Percentiles rank a stretch among this genome's conserved stretches.
Evolutionary conservation across 2,329 filamentous ascomycete species (phyloP).

Genomic region (Blumeriella jaapii): DNA sequence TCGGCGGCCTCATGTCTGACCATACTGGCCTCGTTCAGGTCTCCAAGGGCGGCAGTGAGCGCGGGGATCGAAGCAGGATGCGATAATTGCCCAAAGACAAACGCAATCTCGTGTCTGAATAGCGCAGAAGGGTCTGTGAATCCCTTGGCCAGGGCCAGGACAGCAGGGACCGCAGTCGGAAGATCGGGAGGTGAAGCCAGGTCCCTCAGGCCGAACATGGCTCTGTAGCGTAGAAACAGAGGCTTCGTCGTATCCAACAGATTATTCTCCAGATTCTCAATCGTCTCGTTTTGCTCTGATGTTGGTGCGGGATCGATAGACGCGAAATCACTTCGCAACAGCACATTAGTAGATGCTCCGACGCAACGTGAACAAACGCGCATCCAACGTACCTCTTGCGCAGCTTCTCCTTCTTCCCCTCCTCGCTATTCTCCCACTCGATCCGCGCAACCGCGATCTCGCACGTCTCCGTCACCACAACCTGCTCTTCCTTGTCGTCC

Average conservation of each 20-base stretch:
- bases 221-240: conserved; percentile 86
- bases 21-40: conserved; percentile 83
- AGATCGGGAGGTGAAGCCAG: conserved; percentile 87
- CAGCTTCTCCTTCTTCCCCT: conserved; percentile 62
- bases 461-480: conserved; percentile 86
- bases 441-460: conserved; percentile 94
- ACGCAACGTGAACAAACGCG: conserved; percentile 1
- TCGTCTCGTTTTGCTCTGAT: conserved; percentile 53
- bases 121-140: conserved; percentile 79
- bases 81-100: conserved; percentile 92
- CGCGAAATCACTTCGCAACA: conserved; percentile 69
- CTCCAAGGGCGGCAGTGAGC: conserved; percentile 64
- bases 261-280: conserved; percentile 62
- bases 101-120: conserved; percentile 95
- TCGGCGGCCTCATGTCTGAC: conserved; percentile 96
- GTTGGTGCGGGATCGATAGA: conserved; percentile 92
- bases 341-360: conserved; percentile 12
- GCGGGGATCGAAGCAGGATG: conserved; percentile 96
- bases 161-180: conserved; percentile 77
- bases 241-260: conserved; percentile 70
- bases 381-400: conserved; percentile 63
- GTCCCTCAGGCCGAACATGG: conserved; percentile 96
- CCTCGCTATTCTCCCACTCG: conserved; percentile 76
- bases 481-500: conserved; percentile 63
- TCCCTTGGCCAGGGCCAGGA: conserved; percentile 75